Percentiles rank a stretch among this genome's conserved stretches.
Conservation (phyloP, 139 green algal species). For the Desmodesmus armatus region DNA sequence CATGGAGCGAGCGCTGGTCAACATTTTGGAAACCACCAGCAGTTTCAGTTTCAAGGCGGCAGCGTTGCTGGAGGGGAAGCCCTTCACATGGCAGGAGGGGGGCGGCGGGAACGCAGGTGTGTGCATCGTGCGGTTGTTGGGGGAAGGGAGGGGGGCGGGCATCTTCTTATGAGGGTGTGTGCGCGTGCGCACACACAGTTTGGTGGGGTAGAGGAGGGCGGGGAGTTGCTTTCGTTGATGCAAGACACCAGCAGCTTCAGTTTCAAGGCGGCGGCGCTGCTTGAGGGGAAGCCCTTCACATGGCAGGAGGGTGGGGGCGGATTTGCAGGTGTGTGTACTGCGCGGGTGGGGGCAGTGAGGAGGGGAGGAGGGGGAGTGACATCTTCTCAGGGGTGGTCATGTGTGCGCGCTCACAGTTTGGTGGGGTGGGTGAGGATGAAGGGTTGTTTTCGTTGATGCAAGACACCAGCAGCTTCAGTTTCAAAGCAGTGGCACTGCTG, state of each 20-base stretch:
- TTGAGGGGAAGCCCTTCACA: slow-evolving; percentile 2
- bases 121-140: neutral
- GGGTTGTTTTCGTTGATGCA: too few relatives aligned
- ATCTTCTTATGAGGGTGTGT: neutral
- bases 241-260: slow-evolving; percentile 33
- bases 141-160: neutral
- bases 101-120: neutral
- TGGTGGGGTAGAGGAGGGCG: too few relatives aligned
- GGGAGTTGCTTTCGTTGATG: too few relatives aligned
- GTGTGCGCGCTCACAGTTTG: neutral
- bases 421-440: too few relatives aligned
- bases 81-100: slow-evolving; percentile 16
- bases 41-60: slow-evolving; percentile 42
- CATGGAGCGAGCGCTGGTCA: slow-evolving; percentile 22
- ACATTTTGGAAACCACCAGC: slow-evolving; percentile 22
- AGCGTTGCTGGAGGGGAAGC: slow-evolving; percentile 16
- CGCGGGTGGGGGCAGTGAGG: neutral
- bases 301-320: slow-evolving; percentile 21
- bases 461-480: slow-evolving; percentile 32
- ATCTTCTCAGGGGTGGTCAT: neutral
- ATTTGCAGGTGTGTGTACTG: neutral
- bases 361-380: neutral
- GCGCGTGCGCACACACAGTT: neutral
- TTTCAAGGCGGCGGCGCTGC: slow-evolving; percentile 37
- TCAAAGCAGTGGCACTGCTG: slow-evolving; percentile 39